Conservation (phyloP, 768 basidiomycete species). For the Phlegmacium glaucopus region DNA sequence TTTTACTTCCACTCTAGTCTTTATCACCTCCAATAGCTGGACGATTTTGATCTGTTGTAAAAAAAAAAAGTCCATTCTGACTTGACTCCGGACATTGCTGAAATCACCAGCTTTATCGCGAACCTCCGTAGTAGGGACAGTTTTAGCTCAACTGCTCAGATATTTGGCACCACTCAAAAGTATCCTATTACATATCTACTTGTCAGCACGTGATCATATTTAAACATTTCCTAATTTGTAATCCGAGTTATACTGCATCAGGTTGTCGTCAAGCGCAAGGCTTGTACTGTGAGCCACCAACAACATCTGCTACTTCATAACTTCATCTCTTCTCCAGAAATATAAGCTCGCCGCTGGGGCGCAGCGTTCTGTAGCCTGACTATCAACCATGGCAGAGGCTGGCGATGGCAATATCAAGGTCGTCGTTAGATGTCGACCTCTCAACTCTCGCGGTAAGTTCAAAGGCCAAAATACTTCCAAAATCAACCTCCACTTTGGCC, state of each 20-base stretch:
- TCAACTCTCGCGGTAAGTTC: slow-evolving; percentile 85
- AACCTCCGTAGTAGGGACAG: too few relatives aligned
- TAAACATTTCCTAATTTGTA: too few relatives aligned
- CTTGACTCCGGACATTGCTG: background rate
- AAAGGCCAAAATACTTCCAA: background rate
- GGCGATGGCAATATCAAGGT: slow-evolving; percentile 92
- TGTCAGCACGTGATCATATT: too few relatives aligned
- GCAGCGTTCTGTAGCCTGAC: slow-evolving; percentile 9
- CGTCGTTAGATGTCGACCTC: slow-evolving; percentile 92
- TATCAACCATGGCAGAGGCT: slow-evolving; percentile 58
- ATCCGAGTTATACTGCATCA: too few relatives aligned
- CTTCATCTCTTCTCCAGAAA: background rate
- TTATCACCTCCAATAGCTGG: slow-evolving; percentile 52
- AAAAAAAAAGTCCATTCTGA: slow-evolving; percentile 1
- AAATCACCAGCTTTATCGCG: background rate
- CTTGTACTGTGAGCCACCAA: background rate
- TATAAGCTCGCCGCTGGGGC: slow-evolving; percentile 1
- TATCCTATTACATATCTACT: too few relatives aligned
- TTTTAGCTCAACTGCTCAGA: too few relatives aligned
- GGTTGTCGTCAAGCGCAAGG: background rate
- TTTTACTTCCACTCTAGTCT: slow-evolving; percentile 5
- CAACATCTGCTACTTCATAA: background rate
- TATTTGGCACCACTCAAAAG: too few relatives aligned
- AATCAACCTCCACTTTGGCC: background rate
- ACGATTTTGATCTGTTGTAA: slow-evolving; percentile 89